phyloP scores from a whole-genome alignment of 176 grass and related monocot genomes.

The Oryza meridionalis region DNA sequence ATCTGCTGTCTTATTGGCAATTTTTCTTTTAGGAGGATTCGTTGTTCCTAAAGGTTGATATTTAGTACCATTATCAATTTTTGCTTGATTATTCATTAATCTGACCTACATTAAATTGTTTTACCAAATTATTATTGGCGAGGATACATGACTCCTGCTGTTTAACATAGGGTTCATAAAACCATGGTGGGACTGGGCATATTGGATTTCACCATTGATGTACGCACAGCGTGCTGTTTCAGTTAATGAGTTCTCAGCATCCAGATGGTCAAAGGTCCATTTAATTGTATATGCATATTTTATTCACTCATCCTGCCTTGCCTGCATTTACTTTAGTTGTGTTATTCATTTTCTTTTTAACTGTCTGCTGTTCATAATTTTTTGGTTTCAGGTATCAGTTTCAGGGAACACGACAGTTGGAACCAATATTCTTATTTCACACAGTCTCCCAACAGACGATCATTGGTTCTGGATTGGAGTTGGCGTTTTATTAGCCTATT shows the following conservation, averaged over 20 bases:
- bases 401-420: constrained; percentile 52
- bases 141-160: background rate
- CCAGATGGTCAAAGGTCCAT: constrained; percentile 62
- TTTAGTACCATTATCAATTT: background rate
- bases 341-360: background rate
- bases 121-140: background rate
- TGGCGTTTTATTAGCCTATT: constrained; percentile 62
- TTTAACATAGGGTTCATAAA: constrained; percentile 49
- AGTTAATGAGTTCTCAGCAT: constrained; percentile 69
- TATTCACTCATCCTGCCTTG: constrained; percentile 18
- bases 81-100: background rate
- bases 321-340: background rate
- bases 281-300: background rate
- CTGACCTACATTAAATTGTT: background rate
- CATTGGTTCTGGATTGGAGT: constrained; percentile 79
- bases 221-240: constrained; percentile 77
- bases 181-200: constrained; percentile 75
- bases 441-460: constrained; percentile 49
- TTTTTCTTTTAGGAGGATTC: constrained; percentile 76
- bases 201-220: constrained; percentile 75
- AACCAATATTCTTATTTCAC: constrained; percentile 49
- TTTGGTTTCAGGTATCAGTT: constrained; percentile 41
- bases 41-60: constrained; percentile 68
- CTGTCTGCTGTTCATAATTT: background rate
- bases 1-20: constrained; percentile 53